A percentile compares a stretch with the other conserved stretches of the same genome.
Conservation (phyloP, 106 monocot species). For the Phalaenopsis aphrodite region DNA sequence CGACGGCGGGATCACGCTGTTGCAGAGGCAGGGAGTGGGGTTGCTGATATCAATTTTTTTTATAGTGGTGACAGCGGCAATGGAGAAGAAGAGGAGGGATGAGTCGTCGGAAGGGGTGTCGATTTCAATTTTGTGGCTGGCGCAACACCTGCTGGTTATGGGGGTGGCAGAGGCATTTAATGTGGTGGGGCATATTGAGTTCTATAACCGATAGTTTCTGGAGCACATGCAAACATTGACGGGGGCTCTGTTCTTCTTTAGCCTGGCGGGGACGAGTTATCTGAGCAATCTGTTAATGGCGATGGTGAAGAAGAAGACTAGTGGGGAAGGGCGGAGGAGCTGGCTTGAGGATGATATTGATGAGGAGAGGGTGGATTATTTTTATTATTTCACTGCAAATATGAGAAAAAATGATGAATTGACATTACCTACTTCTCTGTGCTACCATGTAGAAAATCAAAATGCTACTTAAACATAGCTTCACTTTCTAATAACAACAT, state of each 20-base stretch:
- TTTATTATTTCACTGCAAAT: background rate
- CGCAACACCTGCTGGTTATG: background rate
- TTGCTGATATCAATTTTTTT: background rate
- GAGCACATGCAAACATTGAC: constrained; percentile 5
- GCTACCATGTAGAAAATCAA: too few species aligned
- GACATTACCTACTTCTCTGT: too few species aligned
- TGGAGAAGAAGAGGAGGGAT: constrained; percentile 1
- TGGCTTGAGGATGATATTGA: constrained; percentile 7
- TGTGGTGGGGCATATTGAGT: constrained; percentile 3
- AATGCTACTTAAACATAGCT: too few species aligned
- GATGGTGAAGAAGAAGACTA: background rate
- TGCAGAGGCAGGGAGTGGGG: constrained; percentile 1
- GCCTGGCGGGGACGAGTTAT: background rate
- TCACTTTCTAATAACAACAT: too few species aligned
- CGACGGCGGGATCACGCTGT: constrained; percentile 20
- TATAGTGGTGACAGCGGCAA: background rate
- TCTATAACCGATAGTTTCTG: background rate
- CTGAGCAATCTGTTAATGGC: background rate
- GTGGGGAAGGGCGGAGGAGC: background rate
- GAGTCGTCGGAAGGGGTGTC: background rate
- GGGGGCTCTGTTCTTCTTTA: background rate
- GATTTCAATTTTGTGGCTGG: background rate
- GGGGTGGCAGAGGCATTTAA: background rate
- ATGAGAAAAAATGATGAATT: background rate
- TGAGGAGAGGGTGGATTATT: background rate